Conservation (phyloP, 306 rosid species). For the Coriaria nepalensis region DNA sequence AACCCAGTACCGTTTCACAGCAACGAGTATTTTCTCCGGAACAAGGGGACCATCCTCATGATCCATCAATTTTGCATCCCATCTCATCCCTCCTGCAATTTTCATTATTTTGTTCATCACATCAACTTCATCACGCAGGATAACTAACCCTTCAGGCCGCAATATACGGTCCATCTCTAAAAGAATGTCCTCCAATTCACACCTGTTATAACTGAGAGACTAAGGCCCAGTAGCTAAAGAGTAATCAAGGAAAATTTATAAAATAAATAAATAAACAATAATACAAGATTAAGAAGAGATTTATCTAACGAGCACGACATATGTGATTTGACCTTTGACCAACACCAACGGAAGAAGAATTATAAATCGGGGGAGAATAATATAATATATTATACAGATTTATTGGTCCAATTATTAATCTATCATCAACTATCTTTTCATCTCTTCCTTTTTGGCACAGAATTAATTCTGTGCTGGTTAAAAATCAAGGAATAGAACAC, state of each 20-base stretch:
- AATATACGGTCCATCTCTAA: slow-evolving; percentile 89
- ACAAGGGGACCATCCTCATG: slow-evolving; percentile 90
- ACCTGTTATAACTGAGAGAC: slow-evolving; percentile 26
- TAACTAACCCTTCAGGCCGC: slow-evolving; percentile 72
- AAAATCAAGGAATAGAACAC: too few species aligned
- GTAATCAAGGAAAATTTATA: neutral
- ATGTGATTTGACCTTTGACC: too few species aligned
- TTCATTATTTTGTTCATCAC: slow-evolving; percentile 60
- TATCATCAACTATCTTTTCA: too few species aligned
- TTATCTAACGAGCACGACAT: too few species aligned
- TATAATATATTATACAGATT: too few species aligned
- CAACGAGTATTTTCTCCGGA: slow-evolving; percentile 73
- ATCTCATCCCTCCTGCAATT: slow-evolving; percentile 75
- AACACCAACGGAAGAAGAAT: too few species aligned
- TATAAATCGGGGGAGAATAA: too few species aligned
- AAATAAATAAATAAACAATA: too few species aligned
- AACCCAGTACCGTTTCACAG: slow-evolving; percentile 75
- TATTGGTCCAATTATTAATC: too few species aligned
- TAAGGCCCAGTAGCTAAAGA: neutral
- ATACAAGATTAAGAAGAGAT: too few species aligned
- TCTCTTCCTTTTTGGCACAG: too few species aligned
- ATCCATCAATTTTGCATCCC: slow-evolving; percentile 78
- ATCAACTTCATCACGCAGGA: slow-evolving; percentile 72
- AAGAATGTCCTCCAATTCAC: slow-evolving; percentile 71
- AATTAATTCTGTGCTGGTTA: too few species aligned